A percentile compares a stretch with the other conserved stretches of the same genome.
Conservation (phyloP, 1,284 basidiomycete species). For the Phellopilus nigrolimitatus region DNA sequence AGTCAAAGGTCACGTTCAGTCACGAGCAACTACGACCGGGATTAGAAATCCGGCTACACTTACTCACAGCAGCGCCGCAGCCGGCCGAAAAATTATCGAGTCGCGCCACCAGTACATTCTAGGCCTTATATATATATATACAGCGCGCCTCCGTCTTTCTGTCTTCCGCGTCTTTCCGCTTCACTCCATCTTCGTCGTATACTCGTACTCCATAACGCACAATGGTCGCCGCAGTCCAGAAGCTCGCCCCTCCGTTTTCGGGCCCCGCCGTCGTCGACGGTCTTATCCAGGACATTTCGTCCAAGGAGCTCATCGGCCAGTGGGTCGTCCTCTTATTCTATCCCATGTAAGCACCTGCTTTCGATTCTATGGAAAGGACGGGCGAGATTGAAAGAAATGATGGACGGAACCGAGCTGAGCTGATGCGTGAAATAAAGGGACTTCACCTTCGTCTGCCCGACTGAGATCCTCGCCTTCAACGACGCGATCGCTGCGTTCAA, state of each 20-base stretch:
- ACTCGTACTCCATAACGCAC: background rate
- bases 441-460: constrained; percentile 87
- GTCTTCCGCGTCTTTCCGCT: background rate
- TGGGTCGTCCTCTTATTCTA: constrained; percentile 84
- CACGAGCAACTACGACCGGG: background rate
- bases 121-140: too few relatives aligned
- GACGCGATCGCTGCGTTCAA: constrained; percentile 74
- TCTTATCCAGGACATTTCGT: constrained; percentile 68
- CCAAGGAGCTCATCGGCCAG: constrained; percentile 74
- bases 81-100: background rate
- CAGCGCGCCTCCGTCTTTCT: background rate
- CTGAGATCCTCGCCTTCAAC: constrained; percentile 91
- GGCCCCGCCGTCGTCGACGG: constrained; percentile 74
- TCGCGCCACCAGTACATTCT: background rate
- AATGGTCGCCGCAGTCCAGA: constrained; percentile 73
- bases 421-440: constrained; percentile 40
- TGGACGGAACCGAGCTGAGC: background rate
- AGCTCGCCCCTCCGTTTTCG: constrained; percentile 73
- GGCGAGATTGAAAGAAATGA: background rate
- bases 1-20: constrained; percentile 7
- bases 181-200: background rate
- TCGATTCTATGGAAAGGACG: constrained; percentile 3
- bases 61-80: background rate
- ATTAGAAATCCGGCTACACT: background rate
- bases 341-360: constrained; percentile 55